Evolutionary conservation across 176 grass and related monocot genomes (phyloP), one percentile per base, ranked within the genome.

Genomic region (Poa annua): DNA sequence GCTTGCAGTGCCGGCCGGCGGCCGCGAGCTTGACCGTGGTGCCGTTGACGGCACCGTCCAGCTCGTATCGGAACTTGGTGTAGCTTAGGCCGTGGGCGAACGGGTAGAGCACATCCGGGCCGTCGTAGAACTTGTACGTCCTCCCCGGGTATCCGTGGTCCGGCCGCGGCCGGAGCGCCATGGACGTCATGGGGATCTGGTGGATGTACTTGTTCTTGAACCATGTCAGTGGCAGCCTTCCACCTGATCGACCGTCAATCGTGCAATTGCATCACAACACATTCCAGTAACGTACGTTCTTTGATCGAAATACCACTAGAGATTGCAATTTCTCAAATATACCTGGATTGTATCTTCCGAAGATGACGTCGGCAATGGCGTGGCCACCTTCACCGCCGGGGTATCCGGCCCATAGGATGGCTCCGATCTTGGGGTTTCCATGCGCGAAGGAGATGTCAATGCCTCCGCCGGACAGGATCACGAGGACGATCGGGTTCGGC

Each of bases 391-490:
- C 89, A 12, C 86, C 80, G 45, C 89, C 89, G 21, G 85, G 89
- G 78, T 91, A 91, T 10, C 89, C 89, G 0, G 85, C 88, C 91
- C 88, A 93, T 8, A 93, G 55, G 12, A 90, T 88, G 44, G 88
- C 85, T 6, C 91, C 85, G 15, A 93, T 86, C 67, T 90, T 93
- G 12, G 85, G 63, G 72, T 93, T 83, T 32, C 73, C 64, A 1
- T 93, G 81, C 17, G 85, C 85, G 15, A 93, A 90, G 34, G 88
- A 87, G 71, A 93, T 38, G 42, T 93, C 91, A 1, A 93, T 32
- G 70, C 85, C 85, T 0, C 91, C 91, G 16, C 65, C 91, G 0
- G 76, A 85, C 71, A 93, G 62, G 78, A 93, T 81, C 1, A 93
- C 91, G 5, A 91, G 86, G 50, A 93, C 65, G 26, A 90, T 84